Conservation (phyloP, 2,329 filamentous ascomycete genomes). For the Lizonia empirigonia region DNA sequence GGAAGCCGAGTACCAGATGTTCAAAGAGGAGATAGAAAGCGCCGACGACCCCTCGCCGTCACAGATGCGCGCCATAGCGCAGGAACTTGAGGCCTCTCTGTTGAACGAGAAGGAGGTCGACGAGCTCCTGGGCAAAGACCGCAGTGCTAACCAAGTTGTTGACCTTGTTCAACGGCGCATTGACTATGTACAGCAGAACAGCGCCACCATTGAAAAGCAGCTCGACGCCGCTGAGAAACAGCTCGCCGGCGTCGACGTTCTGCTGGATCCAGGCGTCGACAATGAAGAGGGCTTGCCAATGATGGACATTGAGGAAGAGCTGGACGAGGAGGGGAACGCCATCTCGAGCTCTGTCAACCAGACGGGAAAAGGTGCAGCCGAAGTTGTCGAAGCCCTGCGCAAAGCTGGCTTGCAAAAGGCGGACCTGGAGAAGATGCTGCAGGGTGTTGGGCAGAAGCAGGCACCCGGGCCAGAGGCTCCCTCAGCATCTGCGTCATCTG, state of each 20-base stretch:
- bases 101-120: slow-evolving; percentile 66
- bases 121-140: slow-evolving; percentile 58
- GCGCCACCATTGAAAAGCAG: slow-evolving; percentile 74
- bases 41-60: slow-evolving; percentile 32
- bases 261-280: slow-evolving; percentile 64
- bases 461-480: not conserved
- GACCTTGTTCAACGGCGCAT: slow-evolving; percentile 74
- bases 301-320: slow-evolving; percentile 88
- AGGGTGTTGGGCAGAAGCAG: slow-evolving; percentile 5
- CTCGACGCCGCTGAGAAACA: slow-evolving; percentile 72
- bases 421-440: slow-evolving; percentile 29
- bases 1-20: slow-evolving; percentile 87
- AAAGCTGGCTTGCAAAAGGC: slow-evolving; percentile 69
- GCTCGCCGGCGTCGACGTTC: slow-evolving; percentile 62
- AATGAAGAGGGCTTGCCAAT: slow-evolving; percentile 77
- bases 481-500: not conserved
- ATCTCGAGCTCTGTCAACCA: slow-evolving; percentile 59
- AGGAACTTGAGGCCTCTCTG: slow-evolving; percentile 67
- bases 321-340: slow-evolving; percentile 89
- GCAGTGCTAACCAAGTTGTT: slow-evolving; percentile 67
- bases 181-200: slow-evolving; percentile 88
- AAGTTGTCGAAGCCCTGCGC: slow-evolving; percentile 73
- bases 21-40: slow-evolving; percentile 78
- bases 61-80: slow-evolving; percentile 55
- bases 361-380: slow-evolving; percentile 70